A percentile compares a stretch with the other conserved stretches of the same genome.
phyloP scores from a whole-genome alignment of 75 land plant species.

The Adiantum capillusveneris region DNA sequence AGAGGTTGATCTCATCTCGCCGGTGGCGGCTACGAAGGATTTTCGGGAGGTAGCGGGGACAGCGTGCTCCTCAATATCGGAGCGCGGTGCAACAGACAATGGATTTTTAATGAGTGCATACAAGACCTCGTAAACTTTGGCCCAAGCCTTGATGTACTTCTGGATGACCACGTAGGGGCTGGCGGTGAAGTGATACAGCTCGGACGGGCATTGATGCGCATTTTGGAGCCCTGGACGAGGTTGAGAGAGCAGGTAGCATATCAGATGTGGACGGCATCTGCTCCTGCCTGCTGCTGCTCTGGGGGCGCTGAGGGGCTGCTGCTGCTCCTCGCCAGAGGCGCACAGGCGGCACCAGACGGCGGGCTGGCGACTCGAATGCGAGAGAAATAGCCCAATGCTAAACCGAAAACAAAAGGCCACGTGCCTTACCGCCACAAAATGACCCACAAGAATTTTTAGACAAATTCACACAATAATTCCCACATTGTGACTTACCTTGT shows the following conservation, averaged over 20 bases:
- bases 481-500: no score
- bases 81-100: neutral
- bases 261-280: no score
- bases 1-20: slow-evolving; percentile 3
- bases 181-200: neutral
- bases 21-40: slow-evolving; percentile 3
- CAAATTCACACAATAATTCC: no score
- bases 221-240: slow-evolving; percentile 1
- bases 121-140: slow-evolving; percentile 1
- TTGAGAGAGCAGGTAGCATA: neutral
- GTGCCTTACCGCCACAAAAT: no score
- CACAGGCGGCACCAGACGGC: neutral
- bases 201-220: slow-evolving; percentile 4
- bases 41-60: neutral
- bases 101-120: neutral
- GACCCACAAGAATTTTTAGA: no score
- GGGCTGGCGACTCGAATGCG: slow-evolving; percentile 7
- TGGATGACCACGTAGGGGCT: slow-evolving; percentile 8
- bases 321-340: slow-evolving; percentile 1
- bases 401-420: no score
- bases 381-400: no score
- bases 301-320: neutral
- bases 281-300: neutral
- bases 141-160: slow-evolving; percentile 8
- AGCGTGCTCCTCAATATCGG: neutral